Evolutionary conservation across 805 yeast genomes (phyloP).

Genomic region (Metahyphopichia silvanorum): DNA sequence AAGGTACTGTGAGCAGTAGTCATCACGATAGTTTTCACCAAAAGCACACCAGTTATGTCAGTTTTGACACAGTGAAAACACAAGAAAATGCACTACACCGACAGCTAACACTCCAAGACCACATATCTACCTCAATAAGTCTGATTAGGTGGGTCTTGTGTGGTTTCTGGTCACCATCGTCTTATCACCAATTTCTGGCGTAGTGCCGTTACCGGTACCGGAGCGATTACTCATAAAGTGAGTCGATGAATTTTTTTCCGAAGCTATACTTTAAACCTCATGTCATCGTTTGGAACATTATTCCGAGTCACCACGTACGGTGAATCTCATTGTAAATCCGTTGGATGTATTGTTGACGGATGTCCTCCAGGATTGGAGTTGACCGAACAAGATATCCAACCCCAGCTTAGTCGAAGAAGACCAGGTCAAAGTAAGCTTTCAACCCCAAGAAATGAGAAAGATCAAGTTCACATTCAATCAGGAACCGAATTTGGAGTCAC

Average conservation of each 20-base stretch:
- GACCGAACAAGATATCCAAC: constrained; percentile 86
- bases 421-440: constrained; percentile 93
- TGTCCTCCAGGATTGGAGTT: constrained; percentile 93
- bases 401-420: constrained; percentile 93
- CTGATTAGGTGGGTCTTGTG: no score
- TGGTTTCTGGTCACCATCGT: no score
- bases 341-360: constrained; percentile 98
- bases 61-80: no score
- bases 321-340: constrained; percentile 95
- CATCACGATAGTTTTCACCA: no score
- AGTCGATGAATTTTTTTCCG: no score
- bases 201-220: no score
- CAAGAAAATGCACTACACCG: neutral
- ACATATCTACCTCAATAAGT: neutral
- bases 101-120: neutral
- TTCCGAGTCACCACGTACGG: constrained; percentile 90
- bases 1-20: no score
- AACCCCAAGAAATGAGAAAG: constrained; percentile 96
- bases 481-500: constrained; percentile 92
- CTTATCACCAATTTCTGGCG: no score
- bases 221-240: no score
- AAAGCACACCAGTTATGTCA: no score
- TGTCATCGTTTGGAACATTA: constrained; percentile 42
- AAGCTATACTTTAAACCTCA: constrained; percentile 8
- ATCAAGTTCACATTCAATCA: constrained; percentile 85